These are phyloP conservation scores for Paecilomyces formosus DNA, from an alignment of 2,329 filamentous ascomycete species.

Conservation along the genomic window DNA sequence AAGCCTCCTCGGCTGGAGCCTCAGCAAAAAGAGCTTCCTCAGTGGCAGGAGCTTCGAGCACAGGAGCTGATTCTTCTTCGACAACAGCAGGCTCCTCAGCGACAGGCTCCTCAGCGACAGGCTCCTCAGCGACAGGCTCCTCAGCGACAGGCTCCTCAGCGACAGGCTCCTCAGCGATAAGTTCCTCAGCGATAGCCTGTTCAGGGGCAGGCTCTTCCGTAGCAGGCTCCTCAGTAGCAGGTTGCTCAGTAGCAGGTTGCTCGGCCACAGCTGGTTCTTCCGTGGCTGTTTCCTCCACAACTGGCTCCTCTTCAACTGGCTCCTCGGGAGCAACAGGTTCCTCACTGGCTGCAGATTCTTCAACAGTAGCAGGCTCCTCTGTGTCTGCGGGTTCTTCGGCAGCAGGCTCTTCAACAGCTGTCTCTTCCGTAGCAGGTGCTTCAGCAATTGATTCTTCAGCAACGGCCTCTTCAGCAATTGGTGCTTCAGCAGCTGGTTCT, in stretches of 20 bases:
- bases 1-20: background rate
- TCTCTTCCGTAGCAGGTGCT: background rate
- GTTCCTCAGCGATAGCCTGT: background rate
- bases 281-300: background rate
- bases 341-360: background rate
- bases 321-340: background rate
- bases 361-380: background rate
- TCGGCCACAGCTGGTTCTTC: slow-evolving; percentile 1
- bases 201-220: background rate
- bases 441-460: background rate
- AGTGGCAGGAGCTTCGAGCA: background rate
- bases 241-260: background rate
- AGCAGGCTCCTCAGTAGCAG: background rate
- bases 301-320: background rate
- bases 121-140: background rate
- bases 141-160: background rate
- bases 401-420: background rate
- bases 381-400: background rate
- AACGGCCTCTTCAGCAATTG: background rate
- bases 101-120: background rate
- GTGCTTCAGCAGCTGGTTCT: background rate
- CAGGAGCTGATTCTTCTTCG: no score
- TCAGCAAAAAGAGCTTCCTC: background rate
- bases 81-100: background rate
- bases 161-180: background rate